phyloP scores from a whole-genome alignment of 352 stramenopile species.

The Globisporangium apiculatum region DNA sequence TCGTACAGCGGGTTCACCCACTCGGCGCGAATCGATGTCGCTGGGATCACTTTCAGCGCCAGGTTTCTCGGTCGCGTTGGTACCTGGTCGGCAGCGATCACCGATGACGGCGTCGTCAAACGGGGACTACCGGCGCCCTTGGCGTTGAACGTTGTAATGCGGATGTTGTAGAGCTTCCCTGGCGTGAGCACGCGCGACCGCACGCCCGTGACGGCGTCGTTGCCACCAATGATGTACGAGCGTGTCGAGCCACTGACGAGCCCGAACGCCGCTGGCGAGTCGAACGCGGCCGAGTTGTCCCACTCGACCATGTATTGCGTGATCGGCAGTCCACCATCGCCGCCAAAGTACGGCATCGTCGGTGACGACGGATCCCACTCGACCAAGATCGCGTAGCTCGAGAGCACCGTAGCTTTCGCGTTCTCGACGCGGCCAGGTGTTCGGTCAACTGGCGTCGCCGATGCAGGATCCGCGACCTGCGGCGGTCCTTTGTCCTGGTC shows the following conservation, averaged over 20 bases:
- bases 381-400: slow-evolving; percentile 88
- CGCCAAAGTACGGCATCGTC: slow-evolving; percentile 83
- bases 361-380: slow-evolving; percentile 84
- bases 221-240: slow-evolving; percentile 88
- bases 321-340: slow-evolving; percentile 88
- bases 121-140: slow-evolving; percentile 50
- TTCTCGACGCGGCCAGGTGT: slow-evolving; percentile 70
- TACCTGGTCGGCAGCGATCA: slow-evolving; percentile 52
- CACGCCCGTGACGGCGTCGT: slow-evolving; percentile 91
- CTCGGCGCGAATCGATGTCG: slow-evolving; percentile 68
- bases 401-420: slow-evolving; percentile 66
- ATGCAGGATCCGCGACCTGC: slow-evolving; percentile 35
- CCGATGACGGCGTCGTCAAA: slow-evolving; percentile 29
- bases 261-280: slow-evolving; percentile 76
- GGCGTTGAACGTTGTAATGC: slow-evolving; percentile 73
- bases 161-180: slow-evolving; percentile 73
- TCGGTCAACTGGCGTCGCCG: slow-evolving; percentile 49
- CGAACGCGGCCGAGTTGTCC: slow-evolving; percentile 86
- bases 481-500: slow-evolving; percentile 68
- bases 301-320: slow-evolving; percentile 96
- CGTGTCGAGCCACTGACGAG: slow-evolving; percentile 38
- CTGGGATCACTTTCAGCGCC: slow-evolving; percentile 35
- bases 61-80: slow-evolving; percentile 59
- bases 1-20: slow-evolving; percentile 90
- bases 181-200: slow-evolving; percentile 69